Percentiles rank a stretch among this genome's conserved stretches.
Evolutionary conservation across 768 basidiomycete species (phyloP).

Genomic region (Boletus eberwhitei): DNA sequence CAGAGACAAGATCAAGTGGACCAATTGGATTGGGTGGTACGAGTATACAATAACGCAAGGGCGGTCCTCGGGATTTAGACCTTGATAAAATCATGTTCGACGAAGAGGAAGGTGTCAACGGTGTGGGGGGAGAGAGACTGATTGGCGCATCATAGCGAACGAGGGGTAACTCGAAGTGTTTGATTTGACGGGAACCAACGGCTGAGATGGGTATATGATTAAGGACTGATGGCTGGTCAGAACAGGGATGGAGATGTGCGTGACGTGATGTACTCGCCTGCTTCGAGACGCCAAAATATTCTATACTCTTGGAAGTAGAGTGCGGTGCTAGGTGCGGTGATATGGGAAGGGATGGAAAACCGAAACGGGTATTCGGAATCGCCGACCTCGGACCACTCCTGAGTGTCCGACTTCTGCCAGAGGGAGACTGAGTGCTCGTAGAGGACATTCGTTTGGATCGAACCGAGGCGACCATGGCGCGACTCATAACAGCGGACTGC

Average conservation of each 20-base stretch:
- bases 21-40: conserved; percentile 59
- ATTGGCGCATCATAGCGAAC: conserved; percentile 63
- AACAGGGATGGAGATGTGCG: conserved; percentile 6
- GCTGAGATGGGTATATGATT: conserved; percentile 61
- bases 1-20: conserved; percentile 68
- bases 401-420: conserved; percentile 62
- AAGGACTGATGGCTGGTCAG: conserved; percentile 47
- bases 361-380: conserved; percentile 70
- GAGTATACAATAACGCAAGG: conserved; percentile 58
- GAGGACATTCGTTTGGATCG: conserved; percentile 58
- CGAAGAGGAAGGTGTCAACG: conserved; percentile 33
- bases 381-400: conserved; percentile 58
- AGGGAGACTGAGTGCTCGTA: conserved; percentile 64
- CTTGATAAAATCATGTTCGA: conserved; percentile 41
- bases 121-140: conserved; percentile 35
- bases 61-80: conserved; percentile 54
- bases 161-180: conserved; percentile 70
- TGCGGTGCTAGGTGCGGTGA: conserved; percentile 64
- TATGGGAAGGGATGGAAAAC: conserved; percentile 60
- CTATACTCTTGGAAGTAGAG: conserved; percentile 71
- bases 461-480: conserved; percentile 57
- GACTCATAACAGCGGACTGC: conserved; percentile 85
- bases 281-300: conserved; percentile 81
- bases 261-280: conserved; percentile 46
- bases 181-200: conserved; percentile 65